A percentile compares a stretch with the other conserved stretches of the same genome.
phyloP scores from a whole-genome alignment of 345 rosid species.

The Linum usitatissimum region DNA sequence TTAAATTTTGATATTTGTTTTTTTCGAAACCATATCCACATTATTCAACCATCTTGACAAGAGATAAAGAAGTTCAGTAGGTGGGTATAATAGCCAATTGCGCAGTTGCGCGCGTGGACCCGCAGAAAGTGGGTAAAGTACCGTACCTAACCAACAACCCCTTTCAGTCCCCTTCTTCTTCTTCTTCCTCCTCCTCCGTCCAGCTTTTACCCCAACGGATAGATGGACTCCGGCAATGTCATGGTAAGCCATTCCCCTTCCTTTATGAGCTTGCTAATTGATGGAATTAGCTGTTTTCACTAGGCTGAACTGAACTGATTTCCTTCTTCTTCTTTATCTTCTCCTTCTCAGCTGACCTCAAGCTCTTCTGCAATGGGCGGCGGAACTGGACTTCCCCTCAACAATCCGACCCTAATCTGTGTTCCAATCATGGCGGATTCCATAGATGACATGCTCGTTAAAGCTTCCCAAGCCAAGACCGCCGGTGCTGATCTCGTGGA shows the following conservation, averaged over 20 bases:
- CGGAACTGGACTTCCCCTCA: slow-evolving; percentile 20
- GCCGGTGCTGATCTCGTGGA: slow-evolving; percentile 79
- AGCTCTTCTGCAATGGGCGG: slow-evolving; percentile 24
- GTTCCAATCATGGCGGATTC: slow-evolving; percentile 75
- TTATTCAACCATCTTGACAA: too few species aligned
- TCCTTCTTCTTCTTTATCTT: not conserved
- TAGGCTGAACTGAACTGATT: not conserved
- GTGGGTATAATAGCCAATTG: too few species aligned
- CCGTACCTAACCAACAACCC: not conserved
- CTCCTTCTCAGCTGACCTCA: slow-evolving; percentile 30
- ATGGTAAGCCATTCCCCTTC: not conserved
- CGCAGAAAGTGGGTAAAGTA: too few species aligned
- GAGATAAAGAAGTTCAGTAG: too few species aligned
- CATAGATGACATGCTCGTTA: slow-evolving; percentile 38
- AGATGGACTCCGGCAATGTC: slow-evolving; percentile 4
- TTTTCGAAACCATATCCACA: too few species aligned
- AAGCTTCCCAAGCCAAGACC: slow-evolving; percentile 42
- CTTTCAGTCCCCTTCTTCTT: not conserved
- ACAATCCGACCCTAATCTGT: slow-evolving; percentile 60
- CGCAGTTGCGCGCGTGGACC: too few species aligned
- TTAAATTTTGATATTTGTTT: too few species aligned
- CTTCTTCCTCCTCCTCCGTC: not conserved
- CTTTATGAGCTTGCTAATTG: not conserved
- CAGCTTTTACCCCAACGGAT: not conserved
- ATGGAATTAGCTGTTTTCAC: not conserved